Evolutionary conservation across 768 basidiomycete species (phyloP).

Genomic region (Boletus tylopilopsis): DNA sequence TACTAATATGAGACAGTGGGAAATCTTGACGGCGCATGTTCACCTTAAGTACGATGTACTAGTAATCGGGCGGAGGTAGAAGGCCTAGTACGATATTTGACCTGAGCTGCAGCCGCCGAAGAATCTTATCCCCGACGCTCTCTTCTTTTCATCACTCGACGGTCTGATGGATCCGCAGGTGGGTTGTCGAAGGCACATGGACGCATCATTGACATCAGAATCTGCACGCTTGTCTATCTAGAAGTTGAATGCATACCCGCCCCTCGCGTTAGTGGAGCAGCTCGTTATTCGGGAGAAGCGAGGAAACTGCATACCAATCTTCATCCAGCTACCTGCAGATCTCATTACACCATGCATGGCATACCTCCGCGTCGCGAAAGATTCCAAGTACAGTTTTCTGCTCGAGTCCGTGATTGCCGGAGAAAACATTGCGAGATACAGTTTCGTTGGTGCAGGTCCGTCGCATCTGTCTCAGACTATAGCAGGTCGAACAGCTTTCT

Average conservation of each 20-base stretch:
- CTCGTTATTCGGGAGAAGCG: constrained; percentile 76
- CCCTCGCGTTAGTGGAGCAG: constrained; percentile 70
- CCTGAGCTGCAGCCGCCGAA: too few species aligned
- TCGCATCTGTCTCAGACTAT: constrained; percentile 13
- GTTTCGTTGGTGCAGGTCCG: constrained; percentile 93
- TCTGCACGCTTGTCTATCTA: constrained; percentile 46
- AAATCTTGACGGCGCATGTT: too few species aligned
- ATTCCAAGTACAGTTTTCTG: constrained; percentile 91
- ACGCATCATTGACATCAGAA: constrained; percentile 48
- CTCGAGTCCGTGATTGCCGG: constrained; percentile 91
- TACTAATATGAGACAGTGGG: too few species aligned
- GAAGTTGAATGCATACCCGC: constrained; percentile 67
- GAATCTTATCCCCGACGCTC: neutral
- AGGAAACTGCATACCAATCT: constrained; percentile 93
- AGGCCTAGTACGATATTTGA: neutral
- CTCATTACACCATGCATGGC: constrained; percentile 96
- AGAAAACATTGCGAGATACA: constrained; percentile 89
- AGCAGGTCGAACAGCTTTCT: neutral
- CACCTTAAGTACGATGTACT: too few species aligned
- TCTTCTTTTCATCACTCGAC: neutral
- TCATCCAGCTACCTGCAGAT: constrained; percentile 90
- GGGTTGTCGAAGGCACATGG: constrained; percentile 8
- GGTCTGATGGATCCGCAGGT: constrained; percentile 50
- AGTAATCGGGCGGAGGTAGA: constrained; percentile 6
- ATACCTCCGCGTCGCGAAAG: constrained; percentile 88